These are phyloP conservation scores for Cytospora leucostoma DNA, from an alignment of 2,329 filamentous ascomycete species.

Conservation along the genomic window DNA sequence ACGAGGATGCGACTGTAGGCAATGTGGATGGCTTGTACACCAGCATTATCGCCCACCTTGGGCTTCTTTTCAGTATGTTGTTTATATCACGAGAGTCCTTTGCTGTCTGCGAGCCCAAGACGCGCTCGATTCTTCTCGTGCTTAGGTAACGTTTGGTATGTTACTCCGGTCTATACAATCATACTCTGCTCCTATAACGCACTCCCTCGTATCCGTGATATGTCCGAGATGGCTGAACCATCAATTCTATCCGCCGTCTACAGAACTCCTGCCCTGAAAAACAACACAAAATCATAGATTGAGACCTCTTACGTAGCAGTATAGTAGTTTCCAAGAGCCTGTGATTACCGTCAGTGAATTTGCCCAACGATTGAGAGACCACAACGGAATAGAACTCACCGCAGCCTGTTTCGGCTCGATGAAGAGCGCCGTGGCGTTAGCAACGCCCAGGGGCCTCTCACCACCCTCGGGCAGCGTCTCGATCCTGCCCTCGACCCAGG, in stretches of 20 bases:
- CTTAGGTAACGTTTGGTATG: not conserved
- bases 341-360: constrained; percentile 10
- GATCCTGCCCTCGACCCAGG: constrained; percentile 86
- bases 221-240: not conserved
- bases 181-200: not conserved
- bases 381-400: constrained; percentile 49
- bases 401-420: constrained; percentile 83
- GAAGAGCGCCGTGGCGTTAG: constrained; percentile 83
- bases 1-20: no score
- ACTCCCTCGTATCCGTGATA: not conserved
- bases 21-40: no score
- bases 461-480: constrained; percentile 71
- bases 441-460: constrained; percentile 67
- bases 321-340: constrained; percentile 21
- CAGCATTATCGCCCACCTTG: not conserved
- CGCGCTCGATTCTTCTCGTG: not conserved
- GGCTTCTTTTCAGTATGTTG: not conserved
- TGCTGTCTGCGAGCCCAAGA: constrained; percentile 18
- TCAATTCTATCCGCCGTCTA: constrained; percentile 4
- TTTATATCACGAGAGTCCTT: constrained; percentile 7
- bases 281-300: constrained; percentile 1
- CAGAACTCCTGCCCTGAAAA: constrained; percentile 12
- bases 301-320: constrained; percentile 17
- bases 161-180: not conserved
- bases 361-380: not conserved